phyloP scores from a whole-genome alignment of 495 filamentous ascomycete species.

The Margaritispora aquatica region DNA sequence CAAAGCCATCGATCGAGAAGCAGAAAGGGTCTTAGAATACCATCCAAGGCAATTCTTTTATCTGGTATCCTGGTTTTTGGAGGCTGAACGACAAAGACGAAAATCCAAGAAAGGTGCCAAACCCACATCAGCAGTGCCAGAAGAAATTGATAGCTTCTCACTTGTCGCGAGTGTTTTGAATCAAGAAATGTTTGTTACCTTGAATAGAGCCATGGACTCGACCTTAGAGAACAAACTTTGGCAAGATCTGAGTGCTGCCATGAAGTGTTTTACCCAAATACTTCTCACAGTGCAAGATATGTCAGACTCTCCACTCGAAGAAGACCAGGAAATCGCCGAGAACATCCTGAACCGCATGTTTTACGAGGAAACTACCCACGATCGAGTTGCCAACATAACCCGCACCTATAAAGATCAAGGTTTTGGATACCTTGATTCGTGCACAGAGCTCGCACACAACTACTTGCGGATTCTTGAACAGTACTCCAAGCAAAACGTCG shows the following conservation, averaged over 20 bases:
- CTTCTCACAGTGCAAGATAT: constrained; percentile 95
- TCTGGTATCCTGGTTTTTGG: constrained; percentile 87
- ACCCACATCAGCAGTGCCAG: constrained; percentile 33
- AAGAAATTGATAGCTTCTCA: constrained; percentile 72
- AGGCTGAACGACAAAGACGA: constrained; percentile 76
- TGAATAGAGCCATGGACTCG: constrained; percentile 77
- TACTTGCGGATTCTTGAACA: constrained; percentile 88
- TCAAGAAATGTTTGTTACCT: constrained; percentile 83
- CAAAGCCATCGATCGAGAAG: constrained; percentile 86
- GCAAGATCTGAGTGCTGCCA: constrained; percentile 78
- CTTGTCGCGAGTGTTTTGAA: constrained; percentile 84
- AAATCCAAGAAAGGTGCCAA: constrained; percentile 43
- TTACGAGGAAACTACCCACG: constrained; percentile 93
- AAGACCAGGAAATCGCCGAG: constrained; percentile 96
- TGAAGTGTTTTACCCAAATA: constrained; percentile 84
- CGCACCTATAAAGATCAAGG: constrained; percentile 87
- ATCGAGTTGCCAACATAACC: constrained; percentile 71
- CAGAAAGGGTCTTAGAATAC: constrained; percentile 66
- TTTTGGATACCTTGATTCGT: constrained; percentile 87
- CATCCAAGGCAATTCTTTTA: constrained; percentile 88
- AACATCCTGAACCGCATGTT: constrained; percentile 96
- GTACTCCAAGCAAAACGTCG: constrained; percentile 90
- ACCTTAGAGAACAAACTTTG: constrained; percentile 76
- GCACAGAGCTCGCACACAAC: constrained; percentile 85
- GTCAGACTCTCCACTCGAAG: constrained; percentile 74